Conservation (phyloP, 2,329 filamentous ascomycete species). For the Samsoniella hepiali region DNA sequence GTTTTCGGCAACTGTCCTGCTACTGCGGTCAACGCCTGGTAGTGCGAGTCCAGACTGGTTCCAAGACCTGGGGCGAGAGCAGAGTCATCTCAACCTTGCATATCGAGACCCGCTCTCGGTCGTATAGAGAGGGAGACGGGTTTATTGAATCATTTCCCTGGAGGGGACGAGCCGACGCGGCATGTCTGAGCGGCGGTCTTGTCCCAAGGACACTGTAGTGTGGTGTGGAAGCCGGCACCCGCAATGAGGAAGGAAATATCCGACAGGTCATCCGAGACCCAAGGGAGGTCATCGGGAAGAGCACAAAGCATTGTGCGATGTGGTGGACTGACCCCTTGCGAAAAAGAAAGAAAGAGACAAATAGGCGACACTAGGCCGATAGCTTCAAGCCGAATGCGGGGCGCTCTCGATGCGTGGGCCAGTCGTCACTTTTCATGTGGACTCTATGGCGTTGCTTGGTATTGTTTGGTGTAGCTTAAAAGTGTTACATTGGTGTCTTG, state of each 20-base stretch:
- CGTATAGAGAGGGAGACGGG: background rate
- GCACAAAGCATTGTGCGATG: background rate
- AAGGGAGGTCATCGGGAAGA: background rate
- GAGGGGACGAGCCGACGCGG: background rate
- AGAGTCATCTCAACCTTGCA: slow-evolving; percentile 12
- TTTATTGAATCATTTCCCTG: background rate
- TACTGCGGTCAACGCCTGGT: background rate
- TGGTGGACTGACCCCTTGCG: background rate
- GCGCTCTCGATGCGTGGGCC: background rate
- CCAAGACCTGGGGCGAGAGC: background rate
- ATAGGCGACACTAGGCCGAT: background rate
- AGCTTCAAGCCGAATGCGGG: background rate
- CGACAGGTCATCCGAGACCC: slow-evolving; percentile 5
- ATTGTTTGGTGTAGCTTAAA: background rate
- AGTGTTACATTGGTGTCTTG: background rate
- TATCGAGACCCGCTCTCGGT: slow-evolving; percentile 5
- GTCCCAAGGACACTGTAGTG: background rate
- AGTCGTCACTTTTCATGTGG: background rate
- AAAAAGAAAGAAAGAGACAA: slow-evolving; percentile 14
- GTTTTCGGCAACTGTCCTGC: slow-evolving; percentile 1
- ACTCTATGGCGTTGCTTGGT: background rate
- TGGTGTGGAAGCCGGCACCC: background rate
- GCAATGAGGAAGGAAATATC: background rate
- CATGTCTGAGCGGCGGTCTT: slow-evolving; percentile 7
- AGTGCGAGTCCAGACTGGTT: background rate